A percentile compares a stretch with the other conserved stretches of the same genome.
Conservation (phyloP, 345 rosid species). For the Anastatica hierochuntica region DNA sequence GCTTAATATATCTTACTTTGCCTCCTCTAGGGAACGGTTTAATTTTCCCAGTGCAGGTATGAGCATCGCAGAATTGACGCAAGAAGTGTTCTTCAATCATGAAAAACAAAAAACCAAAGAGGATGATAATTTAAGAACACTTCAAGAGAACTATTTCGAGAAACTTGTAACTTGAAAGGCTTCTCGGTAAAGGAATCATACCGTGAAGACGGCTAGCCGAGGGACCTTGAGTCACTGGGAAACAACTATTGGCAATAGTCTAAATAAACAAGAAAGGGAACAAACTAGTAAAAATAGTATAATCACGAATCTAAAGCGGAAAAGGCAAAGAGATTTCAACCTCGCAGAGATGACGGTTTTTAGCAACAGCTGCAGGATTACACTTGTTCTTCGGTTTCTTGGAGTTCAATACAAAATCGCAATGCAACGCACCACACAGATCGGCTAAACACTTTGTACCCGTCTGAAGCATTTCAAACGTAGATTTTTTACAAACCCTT, state of each 20-base stretch:
- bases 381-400: slow-evolving; percentile 61
- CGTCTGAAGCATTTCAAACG: slow-evolving; percentile 48
- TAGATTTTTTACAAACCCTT: too few species aligned
- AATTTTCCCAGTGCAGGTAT: slow-evolving; percentile 54
- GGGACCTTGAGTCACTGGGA: slow-evolving; percentile 65
- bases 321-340: slow-evolving; percentile 26
- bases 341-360: slow-evolving; percentile 89
- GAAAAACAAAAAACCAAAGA: slow-evolving; percentile 5
- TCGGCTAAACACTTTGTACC: slow-evolving; percentile 80
- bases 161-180: not conserved
- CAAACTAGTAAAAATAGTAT: not conserved
- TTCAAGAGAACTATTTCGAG: not conserved
- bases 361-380: slow-evolving; percentile 78
- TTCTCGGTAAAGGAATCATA: slow-evolving; percentile 22
- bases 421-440: slow-evolving; percentile 90
- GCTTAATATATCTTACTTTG: slow-evolving; percentile 37
- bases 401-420: slow-evolving; percentile 59
- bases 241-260: slow-evolving; percentile 87
- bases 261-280: slow-evolving; percentile 25
- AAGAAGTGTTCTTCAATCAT: slow-evolving; percentile 55
- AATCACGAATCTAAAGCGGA: not conserved
- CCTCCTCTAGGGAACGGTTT: slow-evolving; percentile 72
- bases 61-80: slow-evolving; percentile 92
- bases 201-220: slow-evolving; percentile 87
- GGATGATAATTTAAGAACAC: not conserved